These are phyloP conservation scores for Backusella australiensis DNA, from an alignment of 192 early-diverging fungal genomes.

Conservation along the genomic window DNA sequence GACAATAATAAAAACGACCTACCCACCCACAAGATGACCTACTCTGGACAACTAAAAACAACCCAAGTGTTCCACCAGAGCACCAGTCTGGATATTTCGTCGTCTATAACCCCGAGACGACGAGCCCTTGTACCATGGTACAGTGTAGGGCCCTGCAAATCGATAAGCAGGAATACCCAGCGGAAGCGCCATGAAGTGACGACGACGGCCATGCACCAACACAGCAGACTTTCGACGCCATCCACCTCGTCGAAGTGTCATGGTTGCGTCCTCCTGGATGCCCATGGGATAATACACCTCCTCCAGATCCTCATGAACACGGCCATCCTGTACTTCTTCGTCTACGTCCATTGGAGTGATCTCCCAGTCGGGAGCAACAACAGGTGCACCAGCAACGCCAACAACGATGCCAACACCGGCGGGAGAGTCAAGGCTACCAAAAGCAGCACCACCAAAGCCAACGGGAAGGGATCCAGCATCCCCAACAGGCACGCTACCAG, in stretches of 20 bases:
- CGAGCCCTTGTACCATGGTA: not conserved
- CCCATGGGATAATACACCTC: not conserved
- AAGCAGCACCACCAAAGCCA: no score
- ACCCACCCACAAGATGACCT: no score
- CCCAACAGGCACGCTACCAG: no score
- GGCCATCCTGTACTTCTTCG: not conserved
- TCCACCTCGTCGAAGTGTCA: not conserved
- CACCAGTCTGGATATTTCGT: no score
- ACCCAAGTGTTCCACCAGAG: no score
- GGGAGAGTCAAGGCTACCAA: no score
- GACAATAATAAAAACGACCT: no score
- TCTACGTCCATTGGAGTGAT: not conserved
- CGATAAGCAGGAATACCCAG: not conserved
- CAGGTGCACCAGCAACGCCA: no score
- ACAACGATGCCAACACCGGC: no score
- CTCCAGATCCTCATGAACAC: not conserved
- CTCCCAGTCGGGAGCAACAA: no score
- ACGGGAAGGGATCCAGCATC: no score
- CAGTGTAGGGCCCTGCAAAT: not conserved
- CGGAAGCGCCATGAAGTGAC: not conserved
- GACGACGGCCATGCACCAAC: not conserved
- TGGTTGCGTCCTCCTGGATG: not conserved
- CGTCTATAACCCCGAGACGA: not conserved
- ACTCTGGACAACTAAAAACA: no score
- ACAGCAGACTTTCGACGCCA: not conserved